Evolutionary conservation across 352 stramenopile genomes (phyloP).

Genomic region (Pythium apleroticum): DNA sequence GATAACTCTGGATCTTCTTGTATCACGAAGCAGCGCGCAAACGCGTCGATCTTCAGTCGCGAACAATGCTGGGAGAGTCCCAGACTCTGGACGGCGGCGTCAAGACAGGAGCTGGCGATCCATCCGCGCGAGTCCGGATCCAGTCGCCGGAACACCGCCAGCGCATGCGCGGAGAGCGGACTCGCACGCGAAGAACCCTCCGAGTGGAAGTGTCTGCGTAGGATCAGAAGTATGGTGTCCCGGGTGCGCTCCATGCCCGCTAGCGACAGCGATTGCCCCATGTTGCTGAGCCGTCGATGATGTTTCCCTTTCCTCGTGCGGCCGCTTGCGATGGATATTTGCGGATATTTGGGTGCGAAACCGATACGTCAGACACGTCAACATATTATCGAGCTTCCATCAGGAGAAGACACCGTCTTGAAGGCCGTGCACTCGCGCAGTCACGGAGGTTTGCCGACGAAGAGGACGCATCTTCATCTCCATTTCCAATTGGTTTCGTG

Average conservation of each 20-base stretch:
- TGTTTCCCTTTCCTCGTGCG: not conserved
- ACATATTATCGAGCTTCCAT: too few species aligned
- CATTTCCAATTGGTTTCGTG: not conserved
- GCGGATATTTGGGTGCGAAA: not conserved
- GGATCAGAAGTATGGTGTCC: slow-evolving; percentile 17
- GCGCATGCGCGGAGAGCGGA: slow-evolving; percentile 4
- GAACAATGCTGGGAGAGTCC: slow-evolving; percentile 11
- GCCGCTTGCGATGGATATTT: not conserved
- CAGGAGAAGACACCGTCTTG: too few species aligned
- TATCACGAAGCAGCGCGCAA: slow-evolving; percentile 12
- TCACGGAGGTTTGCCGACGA: not conserved
- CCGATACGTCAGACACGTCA: not conserved
- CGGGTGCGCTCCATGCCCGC: slow-evolving; percentile 16
- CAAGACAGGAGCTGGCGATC: slow-evolving; percentile 14
- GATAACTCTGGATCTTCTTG: not conserved
- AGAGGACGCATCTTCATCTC: not conserved
- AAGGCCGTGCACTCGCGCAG: not conserved
- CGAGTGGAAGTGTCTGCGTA: slow-evolving; percentile 6
- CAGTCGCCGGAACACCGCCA: slow-evolving; percentile 9
- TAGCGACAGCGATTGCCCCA: slow-evolving; percentile 20
- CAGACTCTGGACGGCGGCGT: slow-evolving; percentile 8
- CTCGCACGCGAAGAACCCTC: not conserved
- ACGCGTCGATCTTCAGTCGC: slow-evolving; percentile 10
- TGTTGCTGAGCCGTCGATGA: not conserved
- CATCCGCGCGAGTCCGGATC: slow-evolving; percentile 3